These are phyloP conservation scores for Lophiotrema nucula DNA, from an alignment of 495 filamentous ascomycete species.

Conservation along the genomic window DNA sequence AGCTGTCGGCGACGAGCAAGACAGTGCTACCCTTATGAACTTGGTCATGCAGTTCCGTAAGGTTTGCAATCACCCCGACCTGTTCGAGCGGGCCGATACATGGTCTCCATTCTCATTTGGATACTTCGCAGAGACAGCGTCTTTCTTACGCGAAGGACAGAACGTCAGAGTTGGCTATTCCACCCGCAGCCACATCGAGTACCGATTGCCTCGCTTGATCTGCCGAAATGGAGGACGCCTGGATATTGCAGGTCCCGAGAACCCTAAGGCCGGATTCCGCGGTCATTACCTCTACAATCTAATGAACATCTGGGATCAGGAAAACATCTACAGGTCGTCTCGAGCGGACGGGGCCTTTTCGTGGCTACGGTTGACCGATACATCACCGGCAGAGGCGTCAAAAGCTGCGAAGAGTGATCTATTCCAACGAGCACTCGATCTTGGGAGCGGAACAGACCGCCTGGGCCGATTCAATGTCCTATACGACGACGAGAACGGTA, in stretches of 20 bases:
- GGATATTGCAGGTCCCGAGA: slow-evolving; percentile 71
- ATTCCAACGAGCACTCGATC: slow-evolving; percentile 63
- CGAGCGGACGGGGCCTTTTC: slow-evolving; percentile 68
- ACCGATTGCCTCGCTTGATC: slow-evolving; percentile 74
- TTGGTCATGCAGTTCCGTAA: slow-evolving; percentile 99
- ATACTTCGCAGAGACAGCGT: slow-evolving; percentile 89
- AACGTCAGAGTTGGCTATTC: slow-evolving; percentile 83
- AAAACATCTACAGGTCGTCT: slow-evolving; percentile 65
- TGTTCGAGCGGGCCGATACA: slow-evolving; percentile 93
- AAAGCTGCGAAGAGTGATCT: slow-evolving; percentile 61
- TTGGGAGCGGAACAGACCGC: slow-evolving; percentile 47
- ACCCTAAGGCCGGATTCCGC: slow-evolving; percentile 71
- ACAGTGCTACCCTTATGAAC: slow-evolving; percentile 96
- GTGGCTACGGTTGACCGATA: slow-evolving; percentile 84
- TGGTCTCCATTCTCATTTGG: slow-evolving; percentile 78
- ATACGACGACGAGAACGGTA: slow-evolving; percentile 61
- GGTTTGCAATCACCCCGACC: slow-evolving; percentile 97
- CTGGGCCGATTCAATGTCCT: slow-evolving; percentile 51
- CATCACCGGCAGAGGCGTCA: slow-evolving; percentile 68
- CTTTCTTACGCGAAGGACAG: slow-evolving; percentile 84
- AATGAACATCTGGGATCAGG: slow-evolving; percentile 85
- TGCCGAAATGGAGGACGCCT: slow-evolving; percentile 74
- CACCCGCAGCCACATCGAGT: slow-evolving; percentile 80
- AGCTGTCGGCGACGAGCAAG: slow-evolving; percentile 88
- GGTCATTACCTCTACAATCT: slow-evolving; percentile 69